Conservation (phyloP, 257 asterid species). For the Anisodus acutangulus region DNA sequence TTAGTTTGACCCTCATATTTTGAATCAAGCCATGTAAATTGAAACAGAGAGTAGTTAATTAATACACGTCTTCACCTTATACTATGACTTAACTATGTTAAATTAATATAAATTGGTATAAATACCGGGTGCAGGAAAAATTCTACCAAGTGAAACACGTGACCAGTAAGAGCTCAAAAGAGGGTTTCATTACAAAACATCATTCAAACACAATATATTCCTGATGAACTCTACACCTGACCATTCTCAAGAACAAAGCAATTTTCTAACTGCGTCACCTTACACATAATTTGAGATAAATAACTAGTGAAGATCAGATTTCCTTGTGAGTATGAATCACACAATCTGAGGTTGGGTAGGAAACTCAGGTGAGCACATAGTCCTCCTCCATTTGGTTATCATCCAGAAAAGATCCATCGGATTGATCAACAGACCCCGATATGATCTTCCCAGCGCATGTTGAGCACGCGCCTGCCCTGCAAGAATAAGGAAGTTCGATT, state of each 20-base stretch:
- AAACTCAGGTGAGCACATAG: slow-evolving; percentile 66
- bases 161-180: neutral
- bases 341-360: slow-evolving; percentile 80
- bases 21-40: too few species aligned
- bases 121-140: neutral
- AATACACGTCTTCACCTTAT: neutral
- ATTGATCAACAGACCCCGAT: slow-evolving; percentile 66
- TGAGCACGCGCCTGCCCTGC: too few species aligned
- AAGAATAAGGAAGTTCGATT: too few species aligned
- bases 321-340: slow-evolving; percentile 87
- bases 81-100: too few species aligned
- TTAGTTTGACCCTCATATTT: too few species aligned
- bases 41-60: too few species aligned
- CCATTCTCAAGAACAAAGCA: slow-evolving; percentile 1
- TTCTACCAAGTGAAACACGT: neutral
- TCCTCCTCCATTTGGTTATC: slow-evolving; percentile 63
- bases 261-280: neutral
- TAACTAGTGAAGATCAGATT: slow-evolving; percentile 60
- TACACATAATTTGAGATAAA: slow-evolving; percentile 26
- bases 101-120: too few species aligned
- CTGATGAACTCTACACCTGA: neutral
- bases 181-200: neutral
- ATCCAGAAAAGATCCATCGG: slow-evolving; percentile 77
- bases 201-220: neutral
- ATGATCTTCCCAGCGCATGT: slow-evolving; percentile 49